Evolutionary conservation across 1,284 basidiomycete genomes (phyloP).

Genomic region (Meripilus lineatus): DNA sequence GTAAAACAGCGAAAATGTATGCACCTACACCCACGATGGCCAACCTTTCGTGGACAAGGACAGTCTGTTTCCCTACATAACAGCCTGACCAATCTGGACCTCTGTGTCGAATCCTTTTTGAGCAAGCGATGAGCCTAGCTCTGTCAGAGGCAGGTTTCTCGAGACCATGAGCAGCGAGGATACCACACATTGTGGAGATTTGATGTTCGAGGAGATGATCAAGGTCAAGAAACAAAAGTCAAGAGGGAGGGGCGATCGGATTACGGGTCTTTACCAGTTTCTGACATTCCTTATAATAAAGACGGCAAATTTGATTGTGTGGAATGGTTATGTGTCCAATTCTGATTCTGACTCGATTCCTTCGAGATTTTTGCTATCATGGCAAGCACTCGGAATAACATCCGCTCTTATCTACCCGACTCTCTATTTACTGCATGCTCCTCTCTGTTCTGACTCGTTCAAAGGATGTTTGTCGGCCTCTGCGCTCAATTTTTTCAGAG

Average conservation of each 20-base stretch:
- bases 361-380: no score
- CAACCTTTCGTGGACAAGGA: conserved; percentile 88
- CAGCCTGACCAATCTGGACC: conserved; percentile 98
- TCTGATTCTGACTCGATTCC: no score
- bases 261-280: no score
- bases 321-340: no score
- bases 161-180: conserved; percentile 79
- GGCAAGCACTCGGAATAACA: no score
- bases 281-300: no score
- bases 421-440: no score
- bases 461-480: no score
- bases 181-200: conserved; percentile 74
- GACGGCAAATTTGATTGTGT: no score
- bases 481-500: no score
- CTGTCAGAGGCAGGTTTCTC: conserved; percentile 68
- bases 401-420: no score
- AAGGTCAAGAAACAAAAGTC: neutral
- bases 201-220: neutral
- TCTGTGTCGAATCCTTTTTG: conserved; percentile 87
- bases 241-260: conserved; percentile 5
- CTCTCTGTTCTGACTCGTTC: no score
- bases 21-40: conserved; percentile 97
- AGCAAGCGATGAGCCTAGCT: conserved; percentile 74
- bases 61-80: conserved; percentile 74
- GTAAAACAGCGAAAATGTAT: conserved; percentile 30